Evolutionary conservation across 129 eudicot species (phyloP), one percentile per base, ranked within the genome.

Genomic region (Cynara cardunculus): DNA sequence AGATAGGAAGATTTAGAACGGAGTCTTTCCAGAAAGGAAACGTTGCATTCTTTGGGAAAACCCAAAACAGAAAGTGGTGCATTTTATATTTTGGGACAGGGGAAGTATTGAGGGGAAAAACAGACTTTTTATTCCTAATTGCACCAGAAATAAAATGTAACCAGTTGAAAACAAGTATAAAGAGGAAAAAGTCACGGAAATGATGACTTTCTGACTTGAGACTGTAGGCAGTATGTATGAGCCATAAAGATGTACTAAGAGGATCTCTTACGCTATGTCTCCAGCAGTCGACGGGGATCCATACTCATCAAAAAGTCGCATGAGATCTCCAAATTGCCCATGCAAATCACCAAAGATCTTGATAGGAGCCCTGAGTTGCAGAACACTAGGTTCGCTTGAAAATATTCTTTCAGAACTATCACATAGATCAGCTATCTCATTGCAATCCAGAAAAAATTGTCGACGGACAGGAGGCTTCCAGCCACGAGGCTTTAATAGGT

Each of bases 381-480:
- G 83, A 64, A 96, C 99, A 84, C 92, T 96, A 5, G 98, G 98
- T 81, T 96, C 99, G 86, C 99, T 91, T 5, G 95, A 77, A 88
- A 96, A 96, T 78, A 96, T 92, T 81, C 97, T 84, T 84, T 96
- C 99, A 73, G 99, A 93, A 83, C 97, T 92, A 82, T 96, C 99
- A 87, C 99, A 96, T 35, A 96, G 97, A 80, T 96, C 99, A 37
- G 98, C 97, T 80, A 96, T 90, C 82, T 96, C 99, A 89, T 91
- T 91, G 80, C 98, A 90, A 81, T 96, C 99, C 88, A 96, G 87
- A 87, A 96, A 96, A 77, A 96, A 96, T 18, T 96, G 99, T 27
- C 99, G 88, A 7, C 92, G 94, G 71, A 96, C 99, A 71, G 99
- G 99, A 73, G 99, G 99, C 87, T 96, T 96, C 99, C 99, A 96